A percentile compares a stretch with the other conserved stretches of the same genome.
phyloP scores from a whole-genome alignment of 129 eudicot species.

The Scalesia atractyloides region DNA sequence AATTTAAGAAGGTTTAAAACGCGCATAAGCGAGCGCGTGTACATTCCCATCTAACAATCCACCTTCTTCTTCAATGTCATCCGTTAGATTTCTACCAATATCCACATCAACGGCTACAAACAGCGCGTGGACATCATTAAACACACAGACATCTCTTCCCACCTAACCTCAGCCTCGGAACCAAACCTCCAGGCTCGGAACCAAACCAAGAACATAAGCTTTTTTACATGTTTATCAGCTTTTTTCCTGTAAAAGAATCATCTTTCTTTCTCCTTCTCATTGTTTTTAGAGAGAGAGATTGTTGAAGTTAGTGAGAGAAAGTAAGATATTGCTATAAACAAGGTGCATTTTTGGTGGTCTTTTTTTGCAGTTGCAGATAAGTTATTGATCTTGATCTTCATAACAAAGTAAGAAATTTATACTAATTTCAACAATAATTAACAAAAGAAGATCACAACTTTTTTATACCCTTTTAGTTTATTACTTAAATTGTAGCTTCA shows the following conservation, averaged over 20 bases:
- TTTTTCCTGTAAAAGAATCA: conserved; percentile 27
- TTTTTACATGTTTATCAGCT: conserved; percentile 9
- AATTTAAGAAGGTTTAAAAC: not conserved
- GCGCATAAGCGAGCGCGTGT: not conserved
- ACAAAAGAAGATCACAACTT: conserved; percentile 33
- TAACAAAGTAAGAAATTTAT: conserved; percentile 41
- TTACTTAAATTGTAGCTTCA: conserved; percentile 23
- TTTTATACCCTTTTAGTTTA: not conserved
- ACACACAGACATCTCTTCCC: not conserved
- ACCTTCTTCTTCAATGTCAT: conserved; percentile 3
- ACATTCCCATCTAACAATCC: not conserved
- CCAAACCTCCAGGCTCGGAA: conserved; percentile 20
- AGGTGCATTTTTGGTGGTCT: conserved; percentile 24
- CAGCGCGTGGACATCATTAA: not conserved
- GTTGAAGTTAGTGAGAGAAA: conserved; percentile 12
- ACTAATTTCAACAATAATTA: conserved; percentile 23
- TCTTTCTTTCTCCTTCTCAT: conserved; percentile 2
- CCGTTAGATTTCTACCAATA: conserved; percentile 33
- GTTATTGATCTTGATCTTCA: conserved; percentile 39
- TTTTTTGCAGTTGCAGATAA: conserved; percentile 31
- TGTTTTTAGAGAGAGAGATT: too few species aligned
- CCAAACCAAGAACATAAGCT: conserved; percentile 27
- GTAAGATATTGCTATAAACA: conserved; percentile 1
- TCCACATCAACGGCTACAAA: conserved; percentile 35
- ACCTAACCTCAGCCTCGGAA: conserved; percentile 13